Evolutionary conservation across 768 basidiomycete genomes (phyloP), one percentile per base, ranked within the genome.

Genomic region (Tephrocybe sp.): DNA sequence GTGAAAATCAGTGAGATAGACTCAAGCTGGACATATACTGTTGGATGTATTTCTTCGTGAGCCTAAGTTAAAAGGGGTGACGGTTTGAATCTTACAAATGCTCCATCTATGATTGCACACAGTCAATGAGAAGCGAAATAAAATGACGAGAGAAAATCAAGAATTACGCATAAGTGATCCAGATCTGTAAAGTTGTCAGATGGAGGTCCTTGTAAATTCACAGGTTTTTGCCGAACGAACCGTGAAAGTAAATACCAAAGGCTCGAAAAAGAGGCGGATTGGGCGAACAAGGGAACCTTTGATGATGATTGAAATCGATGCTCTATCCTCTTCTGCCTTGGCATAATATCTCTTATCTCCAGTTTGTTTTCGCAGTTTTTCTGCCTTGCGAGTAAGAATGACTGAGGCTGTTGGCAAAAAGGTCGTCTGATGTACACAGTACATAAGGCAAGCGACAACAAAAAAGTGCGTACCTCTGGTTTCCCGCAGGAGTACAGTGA

Each of bases 1-100:
- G 42, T 44, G 42, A 44, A 44, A n/a, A 44, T 31, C 15, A 44
- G 13, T 6, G 42, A 19, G 27, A 44, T 44, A 3, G 42, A 44
- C 23, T 44, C 42, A 15, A 44, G 27, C 29, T 44, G 42, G 6
- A 44, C 19, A n/a, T 31, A 44, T 31, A 44, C 42, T 44, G 19
- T 6, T 21, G 9, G 12, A 38, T 38, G 34, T 7, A n/a, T n/a
- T n/a, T n/a, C n/a, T n/a, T n/a, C n/a, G n/a, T n/a, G n/a, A n/a
- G n/a, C n/a, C n/a, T n/a, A n/a, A n/a, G n/a, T n/a, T n/a, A n/a
- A n/a, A n/a, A n/a, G n/a, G 37, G 3, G 37, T 19, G 21, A 38
- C n/a, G 21, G 18, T 7, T 9, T 38, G 10, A 36, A 16, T 27
- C 30, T 19, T 10, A 30, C 27, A 42, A 15, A 42, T 21, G 27